Percentiles rank a stretch among this genome's conserved stretches.
These are phyloP conservation scores for Galeopsis tetrahit DNA, from an alignment of 257 asterid genomes.

Conservation along the genomic window DNA sequence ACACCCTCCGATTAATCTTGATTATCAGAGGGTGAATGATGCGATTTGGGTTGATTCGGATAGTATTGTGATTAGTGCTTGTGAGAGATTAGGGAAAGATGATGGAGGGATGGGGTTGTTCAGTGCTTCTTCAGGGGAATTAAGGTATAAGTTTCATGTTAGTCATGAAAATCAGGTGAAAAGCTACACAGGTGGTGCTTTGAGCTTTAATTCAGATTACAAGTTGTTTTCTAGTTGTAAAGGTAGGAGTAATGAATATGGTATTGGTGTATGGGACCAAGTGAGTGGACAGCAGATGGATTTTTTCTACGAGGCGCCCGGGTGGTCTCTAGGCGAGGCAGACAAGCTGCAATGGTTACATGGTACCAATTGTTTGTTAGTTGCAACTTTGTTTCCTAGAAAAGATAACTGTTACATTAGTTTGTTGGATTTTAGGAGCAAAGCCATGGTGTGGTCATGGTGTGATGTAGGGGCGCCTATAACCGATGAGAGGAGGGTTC, in stretches of 20 bases:
- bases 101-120: slow-evolving; percentile 95
- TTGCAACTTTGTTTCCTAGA: slow-evolving; percentile 86
- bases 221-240: slow-evolving; percentile 86
- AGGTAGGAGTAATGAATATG: slow-evolving; percentile 90
- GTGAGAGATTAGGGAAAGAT: slow-evolving; percentile 80
- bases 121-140: slow-evolving; percentile 59
- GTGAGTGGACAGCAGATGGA: slow-evolving; percentile 79
- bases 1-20: slow-evolving; percentile 78
- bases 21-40: slow-evolving; percentile 89
- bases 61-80: slow-evolving; percentile 72
- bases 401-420: slow-evolving; percentile 88
- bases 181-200: slow-evolving; percentile 82
- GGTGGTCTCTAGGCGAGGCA: slow-evolving; percentile 94
- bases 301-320: slow-evolving; percentile 79
- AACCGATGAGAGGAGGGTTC: slow-evolving; percentile 71
- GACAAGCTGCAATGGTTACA: slow-evolving; percentile 84
- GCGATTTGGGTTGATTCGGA: slow-evolving; percentile 73
- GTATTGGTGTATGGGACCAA: slow-evolving; percentile 93
- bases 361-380: slow-evolving; percentile 71
- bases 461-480: slow-evolving; percentile 60
- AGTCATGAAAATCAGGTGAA: slow-evolving; percentile 69
- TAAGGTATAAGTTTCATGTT: slow-evolving; percentile 72
- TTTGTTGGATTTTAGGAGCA: slow-evolving; percentile 80
- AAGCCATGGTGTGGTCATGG: slow-evolving; percentile 93
- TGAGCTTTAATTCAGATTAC: slow-evolving; percentile 66